phyloP scores from a whole-genome alignment of 208 protist species.

The Trypanosoma cruzi region DNA sequence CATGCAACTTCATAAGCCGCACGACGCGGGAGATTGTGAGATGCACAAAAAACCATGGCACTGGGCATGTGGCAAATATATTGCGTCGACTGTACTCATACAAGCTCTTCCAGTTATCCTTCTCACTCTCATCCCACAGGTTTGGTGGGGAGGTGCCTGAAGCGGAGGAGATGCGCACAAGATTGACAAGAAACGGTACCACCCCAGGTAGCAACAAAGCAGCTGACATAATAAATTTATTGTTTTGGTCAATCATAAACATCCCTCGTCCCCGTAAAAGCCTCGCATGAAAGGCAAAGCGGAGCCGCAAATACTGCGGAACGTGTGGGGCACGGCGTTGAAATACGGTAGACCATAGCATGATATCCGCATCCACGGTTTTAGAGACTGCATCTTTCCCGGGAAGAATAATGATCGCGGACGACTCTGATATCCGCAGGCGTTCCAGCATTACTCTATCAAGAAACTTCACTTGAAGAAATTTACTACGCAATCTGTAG shows the following conservation, averaged over 20 bases:
- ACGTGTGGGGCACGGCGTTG: conserved; percentile 66
- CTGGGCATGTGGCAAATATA: conserved; percentile 61
- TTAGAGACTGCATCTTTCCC: conserved; percentile 69
- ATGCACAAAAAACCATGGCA: conserved; percentile 64
- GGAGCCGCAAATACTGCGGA: conserved; percentile 82
- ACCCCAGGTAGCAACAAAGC: conserved; percentile 83
- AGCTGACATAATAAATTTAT: conserved; percentile 84
- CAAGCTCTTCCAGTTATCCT: conserved; percentile 74
- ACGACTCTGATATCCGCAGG: conserved; percentile 65
- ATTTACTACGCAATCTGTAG: conserved; percentile 76
- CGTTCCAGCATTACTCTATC: conserved; percentile 62
- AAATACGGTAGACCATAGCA: conserved; percentile 84
- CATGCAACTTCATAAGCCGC: conserved; percentile 53
- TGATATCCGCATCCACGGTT: conserved; percentile 82
- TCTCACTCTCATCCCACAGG: conserved; percentile 53
- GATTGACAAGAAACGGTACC: conserved; percentile 85
- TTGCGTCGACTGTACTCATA: conserved; percentile 86
- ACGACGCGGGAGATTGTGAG: conserved; percentile 44
- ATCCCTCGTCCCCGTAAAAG: conserved; percentile 62
- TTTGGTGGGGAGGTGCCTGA: conserved; percentile 46
- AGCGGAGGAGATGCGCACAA: conserved; percentile 72
- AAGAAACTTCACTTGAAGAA: conserved; percentile 65
- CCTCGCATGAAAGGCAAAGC: conserved; percentile 77
- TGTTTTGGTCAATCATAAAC: conserved; percentile 75
- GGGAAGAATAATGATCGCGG: conserved; percentile 75